A percentile compares a stretch with the other conserved stretches of the same genome.
These are phyloP conservation scores for Chenopodium formosanum DNA, from an alignment of 148 eudicot species.

Conservation along the genomic window DNA sequence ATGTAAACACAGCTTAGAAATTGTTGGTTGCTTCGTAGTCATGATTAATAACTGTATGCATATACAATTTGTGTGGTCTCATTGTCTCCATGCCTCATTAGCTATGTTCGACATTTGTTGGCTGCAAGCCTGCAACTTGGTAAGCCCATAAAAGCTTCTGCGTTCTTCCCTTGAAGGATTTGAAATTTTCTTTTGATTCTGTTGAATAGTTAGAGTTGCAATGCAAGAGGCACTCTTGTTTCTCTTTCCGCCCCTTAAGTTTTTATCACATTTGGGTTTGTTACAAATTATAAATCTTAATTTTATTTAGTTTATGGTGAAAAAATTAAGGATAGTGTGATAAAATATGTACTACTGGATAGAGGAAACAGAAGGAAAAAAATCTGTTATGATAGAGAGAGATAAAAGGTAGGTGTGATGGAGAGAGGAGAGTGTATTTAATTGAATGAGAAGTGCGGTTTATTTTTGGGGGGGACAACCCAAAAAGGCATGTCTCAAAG, in stretches of 20 bases:
- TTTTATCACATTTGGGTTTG: neutral
- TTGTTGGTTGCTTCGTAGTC: neutral
- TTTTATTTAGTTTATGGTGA: neutral
- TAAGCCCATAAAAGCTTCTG: neutral
- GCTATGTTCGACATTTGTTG: neutral
- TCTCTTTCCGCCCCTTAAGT: too few relatives aligned
- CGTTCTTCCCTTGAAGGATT: neutral
- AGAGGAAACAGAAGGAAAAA: too few relatives aligned
- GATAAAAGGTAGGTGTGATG: too few relatives aligned
- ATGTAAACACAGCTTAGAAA: neutral
- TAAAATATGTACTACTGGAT: neutral
- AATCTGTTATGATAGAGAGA: neutral
- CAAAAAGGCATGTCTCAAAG: too few relatives aligned
- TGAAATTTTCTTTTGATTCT: neutral
- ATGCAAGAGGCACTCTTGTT: neutral
- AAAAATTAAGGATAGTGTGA: neutral
- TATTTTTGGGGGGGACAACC: too few relatives aligned
- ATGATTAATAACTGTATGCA: neutral
- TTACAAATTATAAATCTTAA: too few relatives aligned
- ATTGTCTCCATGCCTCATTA: neutral
- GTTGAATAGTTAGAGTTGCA: neutral
- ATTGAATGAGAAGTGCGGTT: too few relatives aligned
- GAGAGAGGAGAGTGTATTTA: too few relatives aligned
- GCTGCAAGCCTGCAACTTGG: neutral
- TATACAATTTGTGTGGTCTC: neutral